Evolutionary conservation across 495 filamentous ascomycete genomes (phyloP).

Genomic region (Xylaria telfairii): DNA sequence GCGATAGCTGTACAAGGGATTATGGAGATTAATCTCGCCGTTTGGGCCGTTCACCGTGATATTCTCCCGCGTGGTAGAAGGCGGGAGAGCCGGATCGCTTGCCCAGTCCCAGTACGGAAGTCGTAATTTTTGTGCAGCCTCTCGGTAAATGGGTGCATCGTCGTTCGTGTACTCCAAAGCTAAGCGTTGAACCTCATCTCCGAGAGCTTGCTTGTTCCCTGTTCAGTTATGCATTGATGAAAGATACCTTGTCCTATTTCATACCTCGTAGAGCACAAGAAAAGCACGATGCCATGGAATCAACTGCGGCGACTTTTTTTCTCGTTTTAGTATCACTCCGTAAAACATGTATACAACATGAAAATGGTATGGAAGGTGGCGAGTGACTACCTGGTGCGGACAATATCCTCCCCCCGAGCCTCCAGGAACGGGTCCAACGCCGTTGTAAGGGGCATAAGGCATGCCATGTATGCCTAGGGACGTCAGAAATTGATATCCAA

Average conservation of each 20-base stretch:
- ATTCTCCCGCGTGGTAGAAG: constrained; percentile 33
- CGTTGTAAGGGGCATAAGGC: constrained; percentile 56
- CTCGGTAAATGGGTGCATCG: constrained; percentile 36
- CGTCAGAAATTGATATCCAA: not conserved
- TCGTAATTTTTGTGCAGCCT: constrained; percentile 43
- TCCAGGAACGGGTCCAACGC: constrained; percentile 44
- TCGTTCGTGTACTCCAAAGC: constrained; percentile 38
- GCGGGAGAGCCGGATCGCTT: constrained; percentile 37
- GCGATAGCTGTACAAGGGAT: constrained; percentile 47
- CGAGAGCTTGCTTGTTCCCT: constrained; percentile 44
- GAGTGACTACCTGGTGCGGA: constrained; percentile 47
- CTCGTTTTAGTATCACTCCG: constrained; percentile 16
- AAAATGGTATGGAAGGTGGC: too few species aligned
- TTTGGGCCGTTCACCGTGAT: constrained; percentile 43
- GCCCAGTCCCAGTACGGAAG: constrained; percentile 55
- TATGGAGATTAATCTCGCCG: constrained; percentile 36
- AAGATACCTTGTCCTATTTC: not conserved
- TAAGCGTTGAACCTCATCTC: constrained; percentile 42
- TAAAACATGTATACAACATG: too few species aligned
- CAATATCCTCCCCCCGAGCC: constrained; percentile 52
- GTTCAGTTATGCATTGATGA: constrained; percentile 19
- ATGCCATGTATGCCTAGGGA: constrained; percentile 58
- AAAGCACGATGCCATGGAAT: constrained; percentile 51
- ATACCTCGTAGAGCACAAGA: constrained; percentile 50
- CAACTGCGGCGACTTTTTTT: constrained; percentile 46